A percentile compares a stretch with the other conserved stretches of the same genome.
These are phyloP conservation scores for Thalassiosira livingstoniorum DNA, from an alignment of 352 stramenopile species.

Conservation along the genomic window DNA sequence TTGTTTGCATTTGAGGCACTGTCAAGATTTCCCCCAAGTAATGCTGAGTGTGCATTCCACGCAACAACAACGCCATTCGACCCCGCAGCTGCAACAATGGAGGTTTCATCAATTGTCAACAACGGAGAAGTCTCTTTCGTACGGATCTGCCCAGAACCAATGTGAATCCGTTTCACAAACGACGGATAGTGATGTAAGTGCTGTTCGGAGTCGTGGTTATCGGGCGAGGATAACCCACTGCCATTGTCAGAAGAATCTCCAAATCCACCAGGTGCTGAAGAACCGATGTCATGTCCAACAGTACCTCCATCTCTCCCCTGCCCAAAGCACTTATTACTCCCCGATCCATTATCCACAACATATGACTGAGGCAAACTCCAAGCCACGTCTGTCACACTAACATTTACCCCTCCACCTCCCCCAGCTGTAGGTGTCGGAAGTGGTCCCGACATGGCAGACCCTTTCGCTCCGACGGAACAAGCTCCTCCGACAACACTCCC, in stretches of 20 bases:
- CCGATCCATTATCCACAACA: conserved; percentile 38
- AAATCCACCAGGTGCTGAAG: conserved; percentile 5
- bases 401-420: conserved; percentile 65
- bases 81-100: conserved; percentile 77
- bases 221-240: conserved; percentile 15
- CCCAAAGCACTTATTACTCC: background rate
- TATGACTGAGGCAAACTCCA: conserved; percentile 78
- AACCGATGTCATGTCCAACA: conserved; percentile 15
- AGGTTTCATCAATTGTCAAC: conserved; percentile 52
- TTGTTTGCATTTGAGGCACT: conserved; percentile 22
- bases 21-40: conserved; percentile 21
- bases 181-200: conserved; percentile 56
- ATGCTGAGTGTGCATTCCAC: conserved; percentile 64
- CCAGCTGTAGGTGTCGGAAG: conserved; percentile 46
- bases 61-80: conserved; percentile 85
- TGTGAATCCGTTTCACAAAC: conserved; percentile 53
- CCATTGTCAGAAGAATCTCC: conserved; percentile 44
- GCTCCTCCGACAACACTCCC: background rate
- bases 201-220: conserved; percentile 38
- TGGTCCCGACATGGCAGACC: conserved; percentile 14
- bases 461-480: too few relatives aligned
- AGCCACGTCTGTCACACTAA: conserved; percentile 77
- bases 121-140: background rate
- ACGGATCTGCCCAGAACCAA: conserved; percentile 11
- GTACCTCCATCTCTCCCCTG: background rate